Evolutionary conservation across 2,329 filamentous ascomycete species (phyloP), one percentile per base, ranked within the genome.

Genomic region (Curvularia sp.): DNA sequence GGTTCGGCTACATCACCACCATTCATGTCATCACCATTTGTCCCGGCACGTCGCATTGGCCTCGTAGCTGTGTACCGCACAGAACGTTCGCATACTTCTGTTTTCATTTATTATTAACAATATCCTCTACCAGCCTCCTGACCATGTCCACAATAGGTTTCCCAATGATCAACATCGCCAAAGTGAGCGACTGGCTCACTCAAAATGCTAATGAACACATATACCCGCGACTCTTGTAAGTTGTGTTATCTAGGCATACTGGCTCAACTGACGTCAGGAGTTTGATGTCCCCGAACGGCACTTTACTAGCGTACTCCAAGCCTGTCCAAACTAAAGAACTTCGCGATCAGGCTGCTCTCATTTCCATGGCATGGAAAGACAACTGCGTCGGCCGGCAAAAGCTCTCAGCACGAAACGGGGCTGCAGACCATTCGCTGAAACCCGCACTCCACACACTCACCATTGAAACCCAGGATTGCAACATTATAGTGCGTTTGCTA

Each of bases 241-340:
- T 73, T 33, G 9, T n/a, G 38, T 22, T 44, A 42, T 18, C n/a
- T 20, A 10, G 13, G 18, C 12, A 5, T 48, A 12, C 42, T 38
- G 10, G 15, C 24, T 35, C n/a, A 6, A 44, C 63, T 70, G 39
- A 70, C 44, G 6, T 15, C 44, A 47, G 13, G 54, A 81, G 79
- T 61, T 70, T 83, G 54, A 84, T 83, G 78, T 83, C 81, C 30
- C 80, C 80, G 22, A 83, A 82, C 64, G 82, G 81, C 61, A 83
- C 80, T 2, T 69, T 84, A 20, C 73, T 84, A 50, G 81, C 82
- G 43, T 82, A 83, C 67, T 82, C 77, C 18, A 78, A 78, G 22
- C 80, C 81, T 12, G 75, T 78, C n/a, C 77, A 83, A 61, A 80
- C 81, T 66, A 79, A 79, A 60, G 78, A 81, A 60, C 73, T 83